A percentile compares a stretch with the other conserved stretches of the same genome.
phyloP scores from a whole-genome alignment of 1,284 basidiomycete genomes.

The Pulveroboletus sp. region DNA sequence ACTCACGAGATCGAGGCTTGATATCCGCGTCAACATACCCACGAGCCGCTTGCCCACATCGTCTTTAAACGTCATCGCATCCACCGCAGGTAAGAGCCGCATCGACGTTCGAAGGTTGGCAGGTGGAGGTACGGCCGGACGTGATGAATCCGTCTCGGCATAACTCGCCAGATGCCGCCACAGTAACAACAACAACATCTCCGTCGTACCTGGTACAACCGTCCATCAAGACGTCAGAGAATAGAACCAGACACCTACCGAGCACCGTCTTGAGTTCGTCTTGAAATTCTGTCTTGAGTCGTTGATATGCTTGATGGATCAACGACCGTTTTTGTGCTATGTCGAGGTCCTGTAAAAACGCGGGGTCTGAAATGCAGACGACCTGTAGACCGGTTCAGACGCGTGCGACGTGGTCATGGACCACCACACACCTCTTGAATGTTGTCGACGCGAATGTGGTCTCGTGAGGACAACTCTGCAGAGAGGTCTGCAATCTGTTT shows the following conservation, averaged over 20 bases:
- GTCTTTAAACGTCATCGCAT: slow-evolving; percentile 51
- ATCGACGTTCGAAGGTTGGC: slow-evolving; percentile 46
- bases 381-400: slow-evolving; percentile 43
- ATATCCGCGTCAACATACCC: slow-evolving; percentile 52
- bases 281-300: slow-evolving; percentile 46
- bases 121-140: slow-evolving; percentile 27
- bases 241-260: slow-evolving; percentile 40
- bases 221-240: not conserved
- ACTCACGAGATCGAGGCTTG: slow-evolving; percentile 52
- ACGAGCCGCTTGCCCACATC: slow-evolving; percentile 57
- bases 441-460: slow-evolving; percentile 70
- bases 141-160: slow-evolving; percentile 42
- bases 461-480: slow-evolving; percentile 69
- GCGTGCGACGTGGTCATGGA: not conserved
- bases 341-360: slow-evolving; percentile 63
- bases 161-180: slow-evolving; percentile 84
- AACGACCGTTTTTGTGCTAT: slow-evolving; percentile 66
- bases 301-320: slow-evolving; percentile 59
- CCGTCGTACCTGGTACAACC: slow-evolving; percentile 64
- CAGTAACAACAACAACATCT: slow-evolving; percentile 82
- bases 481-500: slow-evolving; percentile 69
- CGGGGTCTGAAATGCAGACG: slow-evolving; percentile 53
- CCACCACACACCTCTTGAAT: slow-evolving; percentile 60
- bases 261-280: slow-evolving; percentile 55
- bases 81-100: slow-evolving; percentile 55